These are phyloP conservation scores for Monoraphidium neglectum DNA, from an alignment of 139 green algal genomes.

Conservation along the genomic window DNA sequence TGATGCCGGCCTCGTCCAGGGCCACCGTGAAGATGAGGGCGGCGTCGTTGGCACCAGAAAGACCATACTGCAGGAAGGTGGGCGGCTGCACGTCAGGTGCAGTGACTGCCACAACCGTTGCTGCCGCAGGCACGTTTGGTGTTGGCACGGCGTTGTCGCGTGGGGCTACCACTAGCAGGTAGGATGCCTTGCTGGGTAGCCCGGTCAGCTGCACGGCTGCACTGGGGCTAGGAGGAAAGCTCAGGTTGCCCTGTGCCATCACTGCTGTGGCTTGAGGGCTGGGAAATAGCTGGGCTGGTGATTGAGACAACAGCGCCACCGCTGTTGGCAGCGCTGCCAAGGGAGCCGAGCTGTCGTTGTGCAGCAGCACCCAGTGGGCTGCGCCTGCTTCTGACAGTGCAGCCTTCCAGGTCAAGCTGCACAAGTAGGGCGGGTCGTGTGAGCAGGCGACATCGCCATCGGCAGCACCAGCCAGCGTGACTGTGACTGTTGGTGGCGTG, in stretches of 20 bases:
- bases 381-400: conserved; percentile 24
- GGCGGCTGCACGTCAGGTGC: conserved; percentile 41
- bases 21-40: conserved; percentile 18
- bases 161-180: conserved; percentile 20
- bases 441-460: conserved; percentile 3
- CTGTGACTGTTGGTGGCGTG: conserved; percentile 15
- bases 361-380: conserved; percentile 12
- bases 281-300: background rate
- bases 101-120: background rate
- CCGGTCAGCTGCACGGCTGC: background rate
- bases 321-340: background rate
- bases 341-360: background rate
- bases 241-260: background rate
- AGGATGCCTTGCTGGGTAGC: conserved; percentile 13
- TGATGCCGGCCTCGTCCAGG: conserved; percentile 29
- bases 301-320: background rate
- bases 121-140: conserved; percentile 19
- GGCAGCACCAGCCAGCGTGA: background rate
- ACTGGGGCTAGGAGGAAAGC: background rate
- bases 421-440: conserved; percentile 22
- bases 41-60: conserved; percentile 22
- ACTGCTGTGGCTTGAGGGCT: too few species aligned
- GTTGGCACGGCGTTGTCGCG: conserved; percentile 12
- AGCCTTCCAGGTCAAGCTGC: conserved; percentile 17
- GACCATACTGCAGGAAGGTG: background rate